phyloP scores from a whole-genome alignment of 2,329 filamentous ascomycete species.

The Hypoxylon sp. region DNA sequence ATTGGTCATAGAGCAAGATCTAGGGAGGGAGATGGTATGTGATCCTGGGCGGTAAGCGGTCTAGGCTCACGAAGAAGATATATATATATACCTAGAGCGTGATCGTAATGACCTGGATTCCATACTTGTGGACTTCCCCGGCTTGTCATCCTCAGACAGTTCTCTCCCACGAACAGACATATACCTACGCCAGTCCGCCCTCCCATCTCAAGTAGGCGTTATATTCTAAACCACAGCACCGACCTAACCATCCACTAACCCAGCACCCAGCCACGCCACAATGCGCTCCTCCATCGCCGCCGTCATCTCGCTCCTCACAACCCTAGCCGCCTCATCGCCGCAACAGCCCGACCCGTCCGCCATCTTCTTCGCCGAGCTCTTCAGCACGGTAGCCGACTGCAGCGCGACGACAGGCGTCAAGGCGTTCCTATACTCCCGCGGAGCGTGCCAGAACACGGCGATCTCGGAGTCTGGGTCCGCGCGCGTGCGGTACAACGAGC shows the following conservation, averaged over 20 bases:
- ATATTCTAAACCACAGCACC: background rate
- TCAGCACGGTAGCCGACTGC: conserved; percentile 7
- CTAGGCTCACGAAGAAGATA: background rate
- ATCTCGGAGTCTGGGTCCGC: conserved; percentile 19
- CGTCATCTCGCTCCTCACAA: background rate
- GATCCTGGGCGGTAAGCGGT: background rate
- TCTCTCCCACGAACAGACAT: too few species aligned
- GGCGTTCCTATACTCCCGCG: conserved; percentile 17
- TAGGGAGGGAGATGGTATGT: too few species aligned
- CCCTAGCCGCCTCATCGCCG: background rate
- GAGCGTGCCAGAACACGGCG: conserved; percentile 16
- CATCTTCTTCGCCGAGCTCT: conserved; percentile 15
- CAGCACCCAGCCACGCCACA: background rate
- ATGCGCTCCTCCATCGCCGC: background rate
- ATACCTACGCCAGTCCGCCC: background rate
- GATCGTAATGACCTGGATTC: too few species aligned
- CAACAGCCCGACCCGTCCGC: background rate
- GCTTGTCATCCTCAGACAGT: too few species aligned
- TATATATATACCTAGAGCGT: background rate
- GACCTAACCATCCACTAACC: background rate
- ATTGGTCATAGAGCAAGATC: background rate
- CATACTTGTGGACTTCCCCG: too few species aligned
- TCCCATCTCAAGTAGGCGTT: background rate
- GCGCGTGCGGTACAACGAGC: conserved; percentile 12
- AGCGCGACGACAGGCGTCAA: conserved; percentile 2